Evolutionary conservation across 495 filamentous ascomycete genomes (phyloP), one percentile per base, ranked within the genome.

Genomic region (Penicillium cinerascens): DNA sequence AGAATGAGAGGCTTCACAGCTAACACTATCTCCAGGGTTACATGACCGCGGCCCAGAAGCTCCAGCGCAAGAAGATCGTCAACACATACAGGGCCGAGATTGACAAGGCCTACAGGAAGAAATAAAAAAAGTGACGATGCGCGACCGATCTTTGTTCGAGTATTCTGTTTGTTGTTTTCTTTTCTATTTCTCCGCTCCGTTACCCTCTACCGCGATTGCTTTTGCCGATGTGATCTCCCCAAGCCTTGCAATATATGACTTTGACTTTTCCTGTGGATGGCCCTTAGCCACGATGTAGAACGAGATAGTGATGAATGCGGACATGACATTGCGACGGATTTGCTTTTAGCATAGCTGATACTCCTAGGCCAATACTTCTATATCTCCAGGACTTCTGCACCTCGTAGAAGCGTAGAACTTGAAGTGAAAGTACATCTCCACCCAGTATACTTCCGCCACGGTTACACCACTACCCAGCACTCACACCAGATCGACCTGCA

Each of bases 11-110:
- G 4, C 10, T 17, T 20, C 15, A 15, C 15, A 36, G 41, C 61
- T 70, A 60, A 70, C 59, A 22, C 15, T 3, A 15, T 29, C 33
- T 42, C 29, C 29, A 81, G 77, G 78, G 78, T 33, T 73, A 68
- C 59, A 75, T 76, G 58, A 82, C 78, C 44, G 78, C 78, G 23
- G 78, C 78, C 7, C 78, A 82, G 63, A 82, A 82, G 53, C 65
- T 82, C 41, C 78, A 82, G 55, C 74, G 78, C 58, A 81, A 74
- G 68, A 79, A 74, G 65, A 81, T 82, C 37, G 51, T 77, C 42
- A 57, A 53, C 48, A 71, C 67, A 46, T 76, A 72, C 67, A 55
- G 74, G 56, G 60, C 67, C 36, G 70, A 78, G 9, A 71, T 82
- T 41, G 70, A 76, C 63, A 67, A 65, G 55, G 76, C 73, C 4